Evolutionary conservation across 148 eudicot genomes (phyloP), one percentile per base, ranked within the genome.

Genomic region (Camellia japonica): DNA sequence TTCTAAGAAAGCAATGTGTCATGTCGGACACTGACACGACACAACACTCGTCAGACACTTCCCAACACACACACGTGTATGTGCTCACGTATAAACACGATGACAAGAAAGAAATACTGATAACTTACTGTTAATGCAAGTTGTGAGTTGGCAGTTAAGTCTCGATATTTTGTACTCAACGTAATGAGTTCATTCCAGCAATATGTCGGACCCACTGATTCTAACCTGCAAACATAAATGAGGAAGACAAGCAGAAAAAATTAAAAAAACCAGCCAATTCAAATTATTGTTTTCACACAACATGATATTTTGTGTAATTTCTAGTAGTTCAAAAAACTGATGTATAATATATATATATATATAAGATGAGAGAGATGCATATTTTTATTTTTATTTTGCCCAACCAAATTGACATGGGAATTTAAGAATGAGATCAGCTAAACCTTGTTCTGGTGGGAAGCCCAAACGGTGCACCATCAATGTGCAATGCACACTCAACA

Each of bases 391-490:
- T 49, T 30, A 49, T 67, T 41, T 43, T 18, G 12, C 18, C 23
- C 8, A 3, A 77, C 11, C 42, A 47, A 80, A 75, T 56, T 7
- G 42, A 14, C 13, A 76, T 9, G 59, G 41, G 43, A 11, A 67
- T n/a, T 20, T 46, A 14, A 71, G 3, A 49, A 60, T 13, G 47
- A 68, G 61, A 11, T 12, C 7, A 14, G 55, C 60, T 8, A 79
- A 83, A 95, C 99, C 99, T 93, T 73, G 97, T 92, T 82, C 93
- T 89, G 85, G 85, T 91, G 60, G 99, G 97, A 75, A 93, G 98
- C 67, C 99, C 99, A 89, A 95, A 93, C 6, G 91, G 93, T 55
- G 99, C 95, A 23, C 97, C 98, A 80, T 93, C 98, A 73, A 95
- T 88, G 85, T 86, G 88, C 88, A 95, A 91, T 41, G 96, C 90